Percentiles rank a stretch among this genome's conserved stretches.
Evolutionary conservation across 495 filamentous ascomycete species (phyloP).

Genomic region (Podospora appendiculata): DNA sequence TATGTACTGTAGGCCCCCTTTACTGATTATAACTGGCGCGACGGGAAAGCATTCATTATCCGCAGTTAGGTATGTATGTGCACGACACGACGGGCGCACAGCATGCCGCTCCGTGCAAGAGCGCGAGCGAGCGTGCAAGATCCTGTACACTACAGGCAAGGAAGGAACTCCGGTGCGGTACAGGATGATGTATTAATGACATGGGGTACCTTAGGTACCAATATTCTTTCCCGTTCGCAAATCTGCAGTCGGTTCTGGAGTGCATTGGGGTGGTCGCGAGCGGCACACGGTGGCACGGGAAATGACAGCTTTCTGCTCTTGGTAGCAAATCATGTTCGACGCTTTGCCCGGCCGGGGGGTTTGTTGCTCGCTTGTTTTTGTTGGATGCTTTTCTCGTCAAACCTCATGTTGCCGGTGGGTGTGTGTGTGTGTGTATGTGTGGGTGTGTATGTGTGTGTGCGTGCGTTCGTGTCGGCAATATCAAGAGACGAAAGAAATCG

Average conservation of each 20-base stretch:
- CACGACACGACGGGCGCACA: no score
- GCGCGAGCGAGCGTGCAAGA: no score
- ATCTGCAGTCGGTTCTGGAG: slow-evolving; percentile 3
- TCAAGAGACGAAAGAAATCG: slow-evolving; percentile 2
- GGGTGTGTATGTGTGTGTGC: not conserved
- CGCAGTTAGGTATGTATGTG: no score
- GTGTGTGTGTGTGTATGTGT: no score
- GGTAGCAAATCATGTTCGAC: slow-evolving; percentile 6
- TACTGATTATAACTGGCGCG: no score
- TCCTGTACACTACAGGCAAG: no score
- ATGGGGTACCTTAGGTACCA: no score
- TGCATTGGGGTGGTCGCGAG: slow-evolving; percentile 11
- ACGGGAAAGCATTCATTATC: no score
- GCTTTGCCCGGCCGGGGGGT: not conserved
- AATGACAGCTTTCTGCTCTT: slow-evolving; percentile 12
- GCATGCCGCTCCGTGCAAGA: no score
- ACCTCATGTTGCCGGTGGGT: not conserved
- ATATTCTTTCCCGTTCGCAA: not conserved
- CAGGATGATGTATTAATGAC: no score
- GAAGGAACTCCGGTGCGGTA: no score
- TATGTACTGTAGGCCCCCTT: no score
- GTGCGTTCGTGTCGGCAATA: slow-evolving; percentile 9
- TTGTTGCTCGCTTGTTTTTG: not conserved
- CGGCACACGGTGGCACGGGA: slow-evolving; percentile 12
- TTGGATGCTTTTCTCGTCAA: not conserved